Evolutionary conservation across 495 filamentous ascomycete genomes (phyloP).

Genomic region (Tuber melanosporum): DNA sequence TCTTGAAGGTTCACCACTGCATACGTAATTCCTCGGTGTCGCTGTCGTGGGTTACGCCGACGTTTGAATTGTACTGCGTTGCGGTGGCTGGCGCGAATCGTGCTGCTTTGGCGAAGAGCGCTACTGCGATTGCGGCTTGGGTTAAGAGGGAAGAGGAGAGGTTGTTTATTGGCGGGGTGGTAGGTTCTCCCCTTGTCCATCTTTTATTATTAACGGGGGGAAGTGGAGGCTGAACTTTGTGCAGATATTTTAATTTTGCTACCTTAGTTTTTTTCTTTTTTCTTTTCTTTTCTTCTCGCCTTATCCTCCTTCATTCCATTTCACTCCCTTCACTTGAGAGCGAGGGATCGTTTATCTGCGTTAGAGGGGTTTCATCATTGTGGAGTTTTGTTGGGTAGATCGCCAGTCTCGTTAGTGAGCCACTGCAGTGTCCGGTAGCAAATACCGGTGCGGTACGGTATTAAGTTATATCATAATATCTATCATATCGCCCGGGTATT

Average conservation of each 20-base stretch:
- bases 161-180: slow-evolving; percentile 86
- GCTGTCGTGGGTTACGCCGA: slow-evolving; percentile 81
- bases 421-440: background rate
- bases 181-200: slow-evolving; percentile 38
- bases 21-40: slow-evolving; percentile 65
- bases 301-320: background rate
- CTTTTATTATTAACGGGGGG: background rate
- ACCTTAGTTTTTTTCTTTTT: background rate
- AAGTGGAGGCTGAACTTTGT: background rate
- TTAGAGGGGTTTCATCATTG: background rate
- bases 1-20: slow-evolving; percentile 78
- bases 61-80: slow-evolving; percentile 90
- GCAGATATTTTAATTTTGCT: background rate
- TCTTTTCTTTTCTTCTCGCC: too few relatives aligned
- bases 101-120: slow-evolving; percentile 73
- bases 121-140: slow-evolving; percentile 83
- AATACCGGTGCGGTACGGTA: background rate
- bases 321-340: background rate
- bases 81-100: slow-evolving; percentile 68
- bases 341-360: background rate
- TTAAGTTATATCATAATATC: background rate
- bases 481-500: background rate
- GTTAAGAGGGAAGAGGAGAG: slow-evolving; percentile 83
- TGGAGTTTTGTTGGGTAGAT: slow-evolving; percentile 2
- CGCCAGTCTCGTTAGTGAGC: background rate